Base-by-base conservation (phyloP, 306 rosid genomes). In the Trifolium pratense region DNA sequence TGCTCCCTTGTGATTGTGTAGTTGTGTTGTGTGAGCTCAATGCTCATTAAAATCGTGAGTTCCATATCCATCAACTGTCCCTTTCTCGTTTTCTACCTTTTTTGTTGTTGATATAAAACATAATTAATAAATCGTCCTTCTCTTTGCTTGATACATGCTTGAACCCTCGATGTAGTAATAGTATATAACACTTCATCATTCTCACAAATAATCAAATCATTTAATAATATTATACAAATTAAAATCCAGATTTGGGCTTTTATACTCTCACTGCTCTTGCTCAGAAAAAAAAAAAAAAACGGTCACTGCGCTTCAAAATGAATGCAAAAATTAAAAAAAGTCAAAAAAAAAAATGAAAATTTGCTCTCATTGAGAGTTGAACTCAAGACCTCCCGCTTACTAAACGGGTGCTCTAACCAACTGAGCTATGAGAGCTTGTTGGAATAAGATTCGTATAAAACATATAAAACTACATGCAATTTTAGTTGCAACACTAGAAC, bases 301-400 rank as follows among this genome's bases (percentile, higher is more conserved):
- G n/a, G n/a, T n/a, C n/a, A n/a, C n/a, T n/a, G n/a, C n/a, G n/a
- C n/a, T n/a, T n/a, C n/a, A n/a, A n/a, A n/a, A n/a, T n/a, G n/a
- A n/a, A n/a, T n/a, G n/a, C n/a, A n/a, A n/a, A n/a, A n/a, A n/a
- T n/a, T n/a, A 29, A 29, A 29, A 3, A 3, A 29, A 29, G n/a
- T 0, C 1, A 29, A 3, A 29, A 0, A 29, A 5, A 29, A 29
- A 6, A 6, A 29, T 4, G 4, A 29, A 29, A 29, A 29, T 29
- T 29, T 85, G 90, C 88, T 87, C 80, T 87, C 84, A 71, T 84
- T 87, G 86, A 87, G 88, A 87, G 85, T 87, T 51, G 86, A 87
- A 84, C 86, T 87, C 88, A 87, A 86, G 90, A 86, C 86, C 90
- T 86, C 88, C 86, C 86, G 88, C 88, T 84, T 86, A 86, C 90